Evolutionary conservation across 352 stramenopile species (phyloP).

Genomic region (Pythium folliculosum): DNA sequence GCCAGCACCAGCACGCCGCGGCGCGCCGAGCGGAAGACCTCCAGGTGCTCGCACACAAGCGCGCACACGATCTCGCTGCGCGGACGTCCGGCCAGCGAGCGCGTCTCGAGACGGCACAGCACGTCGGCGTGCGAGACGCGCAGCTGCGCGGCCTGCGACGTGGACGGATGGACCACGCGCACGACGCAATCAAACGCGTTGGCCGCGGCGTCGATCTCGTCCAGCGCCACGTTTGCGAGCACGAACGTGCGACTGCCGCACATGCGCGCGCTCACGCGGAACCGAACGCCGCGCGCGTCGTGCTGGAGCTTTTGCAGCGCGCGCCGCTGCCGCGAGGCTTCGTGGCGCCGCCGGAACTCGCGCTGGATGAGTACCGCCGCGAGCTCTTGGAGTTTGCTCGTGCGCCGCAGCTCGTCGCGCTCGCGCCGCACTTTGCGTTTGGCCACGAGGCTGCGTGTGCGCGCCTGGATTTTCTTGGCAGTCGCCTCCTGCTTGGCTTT

Average conservation of each 20-base stretch:
- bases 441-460: slow-evolving; percentile 11
- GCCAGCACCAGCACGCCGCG: slow-evolving; percentile 37
- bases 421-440: slow-evolving; percentile 19
- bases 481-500: slow-evolving; percentile 29
- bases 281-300: slow-evolving; percentile 23
- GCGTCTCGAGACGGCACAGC: background rate
- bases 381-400: slow-evolving; percentile 27
- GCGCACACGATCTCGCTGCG: slow-evolving; percentile 26
- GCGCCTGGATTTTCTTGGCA: slow-evolving; percentile 30
- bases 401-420: slow-evolving; percentile 16
- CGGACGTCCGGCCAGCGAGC: background rate
- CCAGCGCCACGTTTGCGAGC: slow-evolving; percentile 25
- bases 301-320: slow-evolving; percentile 5
- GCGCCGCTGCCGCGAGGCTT: slow-evolving; percentile 12
- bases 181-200: slow-evolving; percentile 33
- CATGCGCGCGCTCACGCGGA: slow-evolving; percentile 30
- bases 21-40: slow-evolving; percentile 37
- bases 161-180: slow-evolving; percentile 28
- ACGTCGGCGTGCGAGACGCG: slow-evolving; percentile 27
- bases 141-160: slow-evolving; percentile 20
- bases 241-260: slow-evolving; percentile 29
- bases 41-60: slow-evolving; percentile 32
- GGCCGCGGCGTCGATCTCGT: slow-evolving; percentile 30
- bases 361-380: slow-evolving; percentile 37
- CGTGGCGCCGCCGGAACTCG: slow-evolving; percentile 16